phyloP scores from a whole-genome alignment of 2,329 filamentous ascomycete species.

The Pseudocercospora eumusae region DNA sequence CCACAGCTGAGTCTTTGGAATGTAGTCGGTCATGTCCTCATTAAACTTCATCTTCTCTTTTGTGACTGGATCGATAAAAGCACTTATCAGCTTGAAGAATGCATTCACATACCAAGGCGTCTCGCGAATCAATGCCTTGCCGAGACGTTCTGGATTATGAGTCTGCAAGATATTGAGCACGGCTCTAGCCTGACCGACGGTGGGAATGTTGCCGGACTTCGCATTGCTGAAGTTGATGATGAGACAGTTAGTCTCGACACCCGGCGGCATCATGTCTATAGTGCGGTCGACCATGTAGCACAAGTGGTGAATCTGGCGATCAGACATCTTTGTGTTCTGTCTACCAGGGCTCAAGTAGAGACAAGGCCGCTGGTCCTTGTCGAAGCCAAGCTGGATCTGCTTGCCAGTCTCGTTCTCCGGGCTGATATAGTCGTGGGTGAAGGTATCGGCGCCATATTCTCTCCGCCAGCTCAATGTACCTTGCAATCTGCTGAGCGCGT shows the following conservation, averaged over 20 bases:
- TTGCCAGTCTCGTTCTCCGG: constrained; percentile 97
- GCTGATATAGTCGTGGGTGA: constrained; percentile 84
- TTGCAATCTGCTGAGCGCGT: constrained; percentile 76
- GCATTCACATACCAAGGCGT: constrained; percentile 87
- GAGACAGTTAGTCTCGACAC: constrained; percentile 82
- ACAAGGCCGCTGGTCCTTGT: constrained; percentile 81
- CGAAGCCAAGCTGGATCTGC: constrained; percentile 85
- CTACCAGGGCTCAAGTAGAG: constrained; percentile 85
- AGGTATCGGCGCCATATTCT: constrained; percentile 79
- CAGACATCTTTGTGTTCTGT: constrained; percentile 87
- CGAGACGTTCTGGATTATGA: constrained; percentile 91
- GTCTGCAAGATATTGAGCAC: constrained; percentile 90
- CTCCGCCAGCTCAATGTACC: constrained; percentile 84
- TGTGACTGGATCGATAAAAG: constrained; percentile 94
- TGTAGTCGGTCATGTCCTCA: constrained; percentile 80
- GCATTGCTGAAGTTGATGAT: constrained; percentile 89
- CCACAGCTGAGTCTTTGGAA: constrained; percentile 81
- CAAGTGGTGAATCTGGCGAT: constrained; percentile 87
- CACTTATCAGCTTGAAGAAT: constrained; percentile 94
- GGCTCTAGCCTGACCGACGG: constrained; percentile 73
- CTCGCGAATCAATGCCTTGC: constrained; percentile 85
- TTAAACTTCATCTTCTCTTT: constrained; percentile 97
- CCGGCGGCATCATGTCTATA: constrained; percentile 81
- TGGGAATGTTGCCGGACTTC: constrained; percentile 73
- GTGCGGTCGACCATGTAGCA: constrained; percentile 94